These are phyloP conservation scores for Dryas octopetala DNA, from an alignment of 306 rosid species.

Conservation along the genomic window DNA sequence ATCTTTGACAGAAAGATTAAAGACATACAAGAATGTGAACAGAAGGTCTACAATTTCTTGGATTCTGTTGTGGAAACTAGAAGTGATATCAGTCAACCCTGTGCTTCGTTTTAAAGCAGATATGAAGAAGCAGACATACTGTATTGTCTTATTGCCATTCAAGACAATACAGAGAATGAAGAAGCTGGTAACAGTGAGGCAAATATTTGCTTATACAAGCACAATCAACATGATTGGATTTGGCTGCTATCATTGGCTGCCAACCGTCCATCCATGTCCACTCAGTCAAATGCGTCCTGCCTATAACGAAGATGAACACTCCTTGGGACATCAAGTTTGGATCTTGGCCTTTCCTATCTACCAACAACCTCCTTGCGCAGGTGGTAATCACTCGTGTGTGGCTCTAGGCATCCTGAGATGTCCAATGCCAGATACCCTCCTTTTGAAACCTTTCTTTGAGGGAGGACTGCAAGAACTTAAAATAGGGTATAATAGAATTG, in stretches of 20 bases:
- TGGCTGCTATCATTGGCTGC: background rate
- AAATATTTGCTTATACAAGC: background rate
- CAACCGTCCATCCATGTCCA: background rate
- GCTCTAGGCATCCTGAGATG: too few species aligned
- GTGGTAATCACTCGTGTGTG: too few species aligned
- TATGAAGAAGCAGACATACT: background rate
- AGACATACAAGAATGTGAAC: background rate
- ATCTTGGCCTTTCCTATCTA: too few species aligned
- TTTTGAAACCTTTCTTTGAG: too few species aligned
- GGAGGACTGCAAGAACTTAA: too few species aligned
- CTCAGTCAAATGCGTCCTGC: too few species aligned
- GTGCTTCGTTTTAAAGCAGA: background rate
- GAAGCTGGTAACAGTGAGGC: slow-evolving; percentile 7
- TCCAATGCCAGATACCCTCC: too few species aligned
- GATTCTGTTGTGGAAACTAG: background rate
- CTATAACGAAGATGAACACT: too few species aligned
- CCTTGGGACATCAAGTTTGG: too few species aligned
- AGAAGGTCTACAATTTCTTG: background rate
- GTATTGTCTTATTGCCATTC: background rate
- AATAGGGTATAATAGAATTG: too few species aligned
- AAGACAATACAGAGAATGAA: background rate
- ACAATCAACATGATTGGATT: background rate
- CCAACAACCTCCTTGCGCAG: too few species aligned
- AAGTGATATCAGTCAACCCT: background rate
- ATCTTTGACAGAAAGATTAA: background rate